Evolutionary conservation across 805 yeast species (phyloP), one percentile per base, ranked within the genome.

Genomic region (Kodamaea leandrae): DNA sequence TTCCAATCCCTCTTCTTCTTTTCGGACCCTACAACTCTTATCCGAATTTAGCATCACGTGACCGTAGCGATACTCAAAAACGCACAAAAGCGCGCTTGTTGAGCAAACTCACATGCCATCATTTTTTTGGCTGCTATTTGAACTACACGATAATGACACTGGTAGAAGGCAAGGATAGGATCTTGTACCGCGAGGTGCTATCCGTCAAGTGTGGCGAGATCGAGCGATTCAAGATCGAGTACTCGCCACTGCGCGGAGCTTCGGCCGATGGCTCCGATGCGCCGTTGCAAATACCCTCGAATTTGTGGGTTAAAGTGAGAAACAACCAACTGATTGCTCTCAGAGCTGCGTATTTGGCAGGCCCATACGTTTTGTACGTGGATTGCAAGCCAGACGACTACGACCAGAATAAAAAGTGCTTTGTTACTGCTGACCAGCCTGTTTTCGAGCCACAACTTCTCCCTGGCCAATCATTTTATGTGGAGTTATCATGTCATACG

Each of bases 291-390:
- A 30, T 30, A 12, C 24, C 48, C 21, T 28, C 64, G 62, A 57
- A 52, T 28, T 47, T 70, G 6, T 81, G 76, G 73, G 60, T 84
- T 16, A 74, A 77, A 40, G 76, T 90, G 27, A 79, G 77, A 53
- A 90, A 90, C 61, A 67, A 64, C 3, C 96, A 89, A 58, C 76
- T 78, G 48, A 64, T 86, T 2, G 74, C 93, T 1, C 58, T 87
- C 49, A 63, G 95, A 20, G 95, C 97, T 0, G 85, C 96, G 1
- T 87, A 82, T 52, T 61, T 93, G 32, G 82, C 90, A 1, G 99
- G 98, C 0, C 99, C 99, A 0, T 91, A 80, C 56, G 71, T 86
- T 2, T 63, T 93, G 4, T 93, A 93, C 54, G 86, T 82, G 16
- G 97, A 91, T 60, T 78, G 93, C 36, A 70, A 82, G 33, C 81